phyloP scores from a whole-genome alignment of 2,329 filamentous ascomycete genomes.

The Ciborinia camelliae region DNA sequence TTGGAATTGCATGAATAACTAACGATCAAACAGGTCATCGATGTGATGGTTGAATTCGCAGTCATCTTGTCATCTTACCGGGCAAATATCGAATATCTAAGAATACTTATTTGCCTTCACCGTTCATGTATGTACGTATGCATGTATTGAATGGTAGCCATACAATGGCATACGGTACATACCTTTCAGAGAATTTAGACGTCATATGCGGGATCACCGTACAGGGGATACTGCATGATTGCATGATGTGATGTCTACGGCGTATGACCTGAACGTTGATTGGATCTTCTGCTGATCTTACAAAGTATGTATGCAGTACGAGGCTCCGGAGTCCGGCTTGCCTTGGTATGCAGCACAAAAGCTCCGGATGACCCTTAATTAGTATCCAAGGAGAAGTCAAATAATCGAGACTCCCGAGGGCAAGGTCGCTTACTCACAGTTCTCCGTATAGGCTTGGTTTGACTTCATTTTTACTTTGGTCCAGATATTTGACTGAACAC shows the following conservation, averaged over 20 bases:
- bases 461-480: not conserved
- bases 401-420: not conserved
- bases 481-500: not conserved
- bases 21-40: no score
- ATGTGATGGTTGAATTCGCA: no score
- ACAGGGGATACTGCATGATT: not conserved
- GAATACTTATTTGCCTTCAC: no score
- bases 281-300: not conserved
- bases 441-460: not conserved
- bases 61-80: not conserved
- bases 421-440: not conserved
- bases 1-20: not conserved
- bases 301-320: not conserved
- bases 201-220: conserved; percentile 3
- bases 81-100: not conserved
- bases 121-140: not conserved
- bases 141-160: not conserved
- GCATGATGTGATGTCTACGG: not conserved
- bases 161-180: no score
- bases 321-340: not conserved
- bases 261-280: not conserved
- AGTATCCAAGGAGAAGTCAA: not conserved
- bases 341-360: not conserved
- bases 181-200: not conserved
- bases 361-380: not conserved